These are phyloP conservation scores for Coriaria nepalensis DNA, from an alignment of 306 rosid genomes.

Conservation along the genomic window DNA sequence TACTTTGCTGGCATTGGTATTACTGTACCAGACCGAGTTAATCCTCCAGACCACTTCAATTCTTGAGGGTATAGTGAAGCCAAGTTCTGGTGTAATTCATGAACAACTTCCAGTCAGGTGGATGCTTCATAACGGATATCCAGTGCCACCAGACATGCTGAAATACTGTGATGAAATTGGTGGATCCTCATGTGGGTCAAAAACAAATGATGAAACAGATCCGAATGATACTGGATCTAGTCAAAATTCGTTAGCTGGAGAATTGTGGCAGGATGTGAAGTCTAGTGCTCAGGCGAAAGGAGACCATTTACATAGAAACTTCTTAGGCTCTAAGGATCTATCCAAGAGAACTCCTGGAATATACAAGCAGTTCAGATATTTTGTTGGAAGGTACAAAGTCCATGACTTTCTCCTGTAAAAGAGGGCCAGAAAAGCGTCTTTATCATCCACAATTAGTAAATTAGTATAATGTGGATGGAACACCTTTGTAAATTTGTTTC, in stretches of 20 bases:
- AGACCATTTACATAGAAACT: slow-evolving; percentile 34
- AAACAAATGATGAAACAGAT: slow-evolving; percentile 8
- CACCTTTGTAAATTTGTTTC: too few relatives aligned
- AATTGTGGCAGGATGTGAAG: slow-evolving; percentile 54
- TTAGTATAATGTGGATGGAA: too few relatives aligned
- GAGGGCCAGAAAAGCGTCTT: too few relatives aligned
- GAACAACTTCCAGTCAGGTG: slow-evolving; percentile 68
- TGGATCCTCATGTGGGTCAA: slow-evolving; percentile 31
- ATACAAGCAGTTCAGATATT: slow-evolving; percentile 54
- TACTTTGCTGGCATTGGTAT: slow-evolving; percentile 67
- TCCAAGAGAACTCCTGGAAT: slow-evolving; percentile 56
- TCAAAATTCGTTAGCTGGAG: slow-evolving; percentile 44
- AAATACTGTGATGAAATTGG: slow-evolving; percentile 41
- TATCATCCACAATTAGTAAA: too few relatives aligned
- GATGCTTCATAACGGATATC: slow-evolving; percentile 76
- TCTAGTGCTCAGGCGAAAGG: slow-evolving; percentile 25
- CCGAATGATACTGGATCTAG: slow-evolving; percentile 9
- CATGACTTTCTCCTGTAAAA: slow-evolving; percentile 2
- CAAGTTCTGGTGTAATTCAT: slow-evolving; percentile 33
- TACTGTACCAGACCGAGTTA: slow-evolving; percentile 58
- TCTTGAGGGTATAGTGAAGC: slow-evolving; percentile 63
- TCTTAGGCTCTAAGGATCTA: slow-evolving; percentile 35
- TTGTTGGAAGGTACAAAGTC: slow-evolving; percentile 47
- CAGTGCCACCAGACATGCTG: slow-evolving; percentile 66
- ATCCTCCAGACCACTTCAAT: slow-evolving; percentile 79